Conservation (phyloP, 352 stramenopile genomes). For the Thraustochytrium sp. region DNA sequence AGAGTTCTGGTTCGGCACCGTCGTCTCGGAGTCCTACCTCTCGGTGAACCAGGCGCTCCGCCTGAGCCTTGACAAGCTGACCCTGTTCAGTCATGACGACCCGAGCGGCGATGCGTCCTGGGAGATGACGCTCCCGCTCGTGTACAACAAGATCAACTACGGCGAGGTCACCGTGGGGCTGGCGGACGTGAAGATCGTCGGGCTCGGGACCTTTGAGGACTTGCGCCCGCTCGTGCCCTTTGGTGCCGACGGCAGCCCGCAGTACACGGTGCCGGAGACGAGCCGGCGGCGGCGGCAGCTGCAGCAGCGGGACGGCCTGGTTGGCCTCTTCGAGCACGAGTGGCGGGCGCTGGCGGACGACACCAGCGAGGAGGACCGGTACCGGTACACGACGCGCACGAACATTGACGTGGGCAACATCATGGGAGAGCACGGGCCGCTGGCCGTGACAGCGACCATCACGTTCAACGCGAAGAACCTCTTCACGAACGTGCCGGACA, state of each 20-base stretch:
- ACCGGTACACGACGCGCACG: not conserved
- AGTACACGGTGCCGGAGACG: not conserved
- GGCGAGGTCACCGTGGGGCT: not conserved
- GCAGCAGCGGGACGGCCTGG: too few relatives aligned
- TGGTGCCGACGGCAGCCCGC: not conserved
- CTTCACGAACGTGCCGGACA: slow-evolving; percentile 4
- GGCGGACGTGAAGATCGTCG: not conserved
- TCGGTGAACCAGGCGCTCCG: not conserved
- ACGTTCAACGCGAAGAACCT: slow-evolving; percentile 17
- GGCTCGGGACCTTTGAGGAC: not conserved
- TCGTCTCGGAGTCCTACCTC: not conserved
- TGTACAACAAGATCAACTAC: slow-evolving; percentile 31
- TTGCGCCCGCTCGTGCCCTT: not conserved
- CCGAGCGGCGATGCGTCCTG: not conserved
- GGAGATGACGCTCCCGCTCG: not conserved
- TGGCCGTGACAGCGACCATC: not conserved
- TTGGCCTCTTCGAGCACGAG: too few relatives aligned
- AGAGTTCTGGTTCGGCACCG: not conserved
- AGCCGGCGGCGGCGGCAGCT: not conserved
- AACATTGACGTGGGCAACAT: not conserved
- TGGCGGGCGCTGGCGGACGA: too few relatives aligned
- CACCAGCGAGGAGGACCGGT: not conserved
- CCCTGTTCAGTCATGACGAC: not conserved
- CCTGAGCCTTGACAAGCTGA: not conserved
- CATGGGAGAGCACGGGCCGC: too few relatives aligned